These are phyloP conservation scores for Knoxia roxburghii DNA, from an alignment of 257 asterid species.

Conservation along the genomic window DNA sequence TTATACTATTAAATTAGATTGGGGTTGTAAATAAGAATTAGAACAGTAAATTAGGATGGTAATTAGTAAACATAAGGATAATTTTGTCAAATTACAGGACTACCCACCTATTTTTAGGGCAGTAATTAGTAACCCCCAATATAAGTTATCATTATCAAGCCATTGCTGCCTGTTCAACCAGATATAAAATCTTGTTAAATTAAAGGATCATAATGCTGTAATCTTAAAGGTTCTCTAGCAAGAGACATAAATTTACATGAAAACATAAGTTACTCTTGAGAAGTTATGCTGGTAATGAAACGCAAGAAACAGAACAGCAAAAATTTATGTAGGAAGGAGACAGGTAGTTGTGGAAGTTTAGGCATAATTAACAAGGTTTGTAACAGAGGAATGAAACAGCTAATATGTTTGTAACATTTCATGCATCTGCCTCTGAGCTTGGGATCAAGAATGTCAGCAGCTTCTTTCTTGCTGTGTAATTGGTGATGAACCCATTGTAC, in stretches of 20 bases:
- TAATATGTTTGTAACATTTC: conserved; percentile 48
- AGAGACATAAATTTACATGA: background rate
- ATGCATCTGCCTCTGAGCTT: conserved; percentile 87
- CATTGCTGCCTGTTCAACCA: conserved; percentile 65
- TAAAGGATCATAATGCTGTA: background rate
- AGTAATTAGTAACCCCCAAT: no score
- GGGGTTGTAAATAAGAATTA: no score
- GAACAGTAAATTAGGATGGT: no score
- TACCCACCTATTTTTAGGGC: no score
- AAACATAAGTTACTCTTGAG: background rate
- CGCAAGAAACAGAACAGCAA: background rate
- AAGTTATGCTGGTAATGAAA: background rate
- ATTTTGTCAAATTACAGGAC: no score
- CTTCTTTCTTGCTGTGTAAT: conserved; percentile 50
- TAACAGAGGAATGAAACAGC: background rate
- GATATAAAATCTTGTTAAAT: no score
- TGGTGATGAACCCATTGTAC: conserved; percentile 81
- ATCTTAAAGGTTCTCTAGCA: background rate
- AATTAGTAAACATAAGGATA: no score
- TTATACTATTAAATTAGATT: no score
- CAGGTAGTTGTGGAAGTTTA: background rate
- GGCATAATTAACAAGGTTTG: background rate
- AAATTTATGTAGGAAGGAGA: background rate
- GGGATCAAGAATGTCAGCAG: conserved; percentile 65
- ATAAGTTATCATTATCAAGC: no score